Evolutionary conservation across 2,329 filamentous ascomycete genomes (phyloP).

Genomic region (Ciborinia camelliae): DNA sequence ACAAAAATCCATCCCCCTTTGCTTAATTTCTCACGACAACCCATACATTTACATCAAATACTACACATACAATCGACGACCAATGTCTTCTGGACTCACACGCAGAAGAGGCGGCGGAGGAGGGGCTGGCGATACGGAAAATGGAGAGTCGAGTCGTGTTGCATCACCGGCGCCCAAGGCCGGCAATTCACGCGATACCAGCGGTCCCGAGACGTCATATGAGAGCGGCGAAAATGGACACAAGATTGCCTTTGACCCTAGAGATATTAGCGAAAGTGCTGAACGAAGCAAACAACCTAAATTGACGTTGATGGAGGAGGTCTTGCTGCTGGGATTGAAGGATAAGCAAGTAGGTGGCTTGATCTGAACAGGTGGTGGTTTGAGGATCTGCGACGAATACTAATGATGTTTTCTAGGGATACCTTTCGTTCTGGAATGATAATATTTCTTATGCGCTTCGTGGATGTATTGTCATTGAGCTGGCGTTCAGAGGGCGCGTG

Average conservation of each 20-base stretch:
- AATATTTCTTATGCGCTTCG: slow-evolving; percentile 98
- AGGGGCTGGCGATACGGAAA: slow-evolving; percentile 59
- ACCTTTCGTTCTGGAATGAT: slow-evolving; percentile 99
- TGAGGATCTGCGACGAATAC: slow-evolving; percentile 1
- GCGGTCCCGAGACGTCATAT: slow-evolving; percentile 74
- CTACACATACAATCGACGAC: slow-evolving; percentile 17
- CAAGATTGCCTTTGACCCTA: slow-evolving; percentile 96
- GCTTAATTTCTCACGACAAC: slow-evolving; percentile 25
- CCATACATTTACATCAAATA: slow-evolving; percentile 22
- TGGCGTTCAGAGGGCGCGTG: slow-evolving; percentile 92
- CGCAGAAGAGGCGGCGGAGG: slow-evolving; percentile 66
- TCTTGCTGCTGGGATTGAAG: slow-evolving; percentile 90
- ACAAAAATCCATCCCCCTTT: slow-evolving; percentile 27
- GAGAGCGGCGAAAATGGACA: slow-evolving; percentile 92
- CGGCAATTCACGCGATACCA: slow-evolving; percentile 55
- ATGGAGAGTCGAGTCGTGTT: slow-evolving; percentile 62
- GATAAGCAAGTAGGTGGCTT: slow-evolving; percentile 81
- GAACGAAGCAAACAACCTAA: slow-evolving; percentile 98
- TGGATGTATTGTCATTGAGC: slow-evolving; percentile 96
- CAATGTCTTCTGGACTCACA: slow-evolving; percentile 55
- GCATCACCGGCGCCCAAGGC: slow-evolving; percentile 62
- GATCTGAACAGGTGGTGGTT: slow-evolving; percentile 20
- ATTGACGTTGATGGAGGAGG: slow-evolving; percentile 97
- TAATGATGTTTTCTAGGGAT: slow-evolving; percentile 62
- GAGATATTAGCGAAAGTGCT: slow-evolving; percentile 94